Conservation (phyloP, 163 green algal species). For the Prototheca wickerhamii region DNA sequence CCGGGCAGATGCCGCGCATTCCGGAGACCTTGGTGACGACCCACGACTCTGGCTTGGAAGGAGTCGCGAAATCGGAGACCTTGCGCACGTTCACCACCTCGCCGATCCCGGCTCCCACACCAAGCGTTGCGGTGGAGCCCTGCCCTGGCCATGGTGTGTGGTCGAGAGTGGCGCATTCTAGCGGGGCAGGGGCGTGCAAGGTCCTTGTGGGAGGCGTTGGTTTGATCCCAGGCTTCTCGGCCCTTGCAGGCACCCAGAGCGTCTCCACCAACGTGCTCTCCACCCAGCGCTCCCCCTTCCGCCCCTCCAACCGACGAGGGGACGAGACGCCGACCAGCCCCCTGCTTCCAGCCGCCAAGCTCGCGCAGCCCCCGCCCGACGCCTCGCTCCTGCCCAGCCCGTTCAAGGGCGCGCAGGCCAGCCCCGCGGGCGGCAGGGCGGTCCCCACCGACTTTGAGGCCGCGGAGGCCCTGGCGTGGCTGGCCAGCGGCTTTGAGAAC, state of each 20-base stretch:
- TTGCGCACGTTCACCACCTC: not conserved
- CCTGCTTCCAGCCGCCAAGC: not conserved
- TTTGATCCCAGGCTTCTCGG: not conserved
- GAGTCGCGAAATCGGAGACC: too few species aligned
- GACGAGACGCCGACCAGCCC: not conserved
- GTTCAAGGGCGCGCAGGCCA: too few species aligned
- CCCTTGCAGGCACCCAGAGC: too few species aligned
- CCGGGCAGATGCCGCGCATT: too few species aligned
- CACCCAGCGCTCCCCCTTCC: not conserved
- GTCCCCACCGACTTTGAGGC: not conserved
- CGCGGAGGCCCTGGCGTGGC: slow-evolving; percentile 4
- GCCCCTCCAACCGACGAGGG: not conserved
- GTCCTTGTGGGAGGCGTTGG: not conserved
- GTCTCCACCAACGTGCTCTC: too few species aligned
- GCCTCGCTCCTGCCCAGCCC: too few species aligned
- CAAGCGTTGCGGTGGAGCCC: not conserved
- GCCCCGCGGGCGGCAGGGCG: too few species aligned
- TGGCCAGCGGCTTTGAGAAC: not conserved
- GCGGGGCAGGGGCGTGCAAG: too few species aligned
- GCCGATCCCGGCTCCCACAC: not conserved
- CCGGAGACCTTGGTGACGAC: too few species aligned
- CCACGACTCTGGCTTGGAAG: too few species aligned
- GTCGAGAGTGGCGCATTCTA: not conserved
- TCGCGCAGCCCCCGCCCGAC: too few species aligned
- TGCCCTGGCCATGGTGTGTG: not conserved